phyloP scores from a whole-genome alignment of 2,329 filamentous ascomycete species.

The Verticillium alfalfae region DNA sequence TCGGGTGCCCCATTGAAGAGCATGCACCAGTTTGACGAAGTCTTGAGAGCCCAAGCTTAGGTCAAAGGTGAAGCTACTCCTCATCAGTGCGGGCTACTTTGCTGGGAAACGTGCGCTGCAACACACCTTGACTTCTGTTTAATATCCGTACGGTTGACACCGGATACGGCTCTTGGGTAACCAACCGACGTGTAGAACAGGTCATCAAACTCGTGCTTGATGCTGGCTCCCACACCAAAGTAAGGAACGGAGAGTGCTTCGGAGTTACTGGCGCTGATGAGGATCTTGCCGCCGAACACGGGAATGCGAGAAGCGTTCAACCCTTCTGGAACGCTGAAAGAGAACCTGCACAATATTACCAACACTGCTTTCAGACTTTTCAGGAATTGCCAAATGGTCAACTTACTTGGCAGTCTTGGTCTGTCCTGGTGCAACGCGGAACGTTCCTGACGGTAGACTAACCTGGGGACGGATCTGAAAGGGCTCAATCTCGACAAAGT shows the following conservation, averaged over 20 bases:
- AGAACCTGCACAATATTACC: slow-evolving; percentile 16
- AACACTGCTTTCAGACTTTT: not conserved
- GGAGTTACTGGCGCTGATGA: slow-evolving; percentile 20
- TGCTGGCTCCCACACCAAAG: slow-evolving; percentile 17
- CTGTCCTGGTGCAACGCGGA: slow-evolving; percentile 17
- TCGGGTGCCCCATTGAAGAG: slow-evolving; percentile 14
- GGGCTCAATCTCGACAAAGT: slow-evolving; percentile 14
- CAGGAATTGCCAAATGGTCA: slow-evolving; percentile 18
- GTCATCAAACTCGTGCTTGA: slow-evolving; percentile 13
- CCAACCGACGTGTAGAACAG: slow-evolving; percentile 10
- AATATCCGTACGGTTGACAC: slow-evolving; percentile 4
- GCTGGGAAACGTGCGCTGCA: not conserved
- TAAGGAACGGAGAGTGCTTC: slow-evolving; percentile 26
- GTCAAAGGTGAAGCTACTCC: slow-evolving; percentile 7
- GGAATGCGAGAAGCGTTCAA: slow-evolving; percentile 20
- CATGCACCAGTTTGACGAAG: slow-evolving; percentile 13
- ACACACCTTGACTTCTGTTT: not conserved
- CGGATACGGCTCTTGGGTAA: slow-evolving; percentile 8
- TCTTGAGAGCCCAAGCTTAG: slow-evolving; percentile 10
- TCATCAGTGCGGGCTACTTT: not conserved
- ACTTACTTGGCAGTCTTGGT: slow-evolving; percentile 16
- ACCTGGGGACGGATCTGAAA: slow-evolving; percentile 10
- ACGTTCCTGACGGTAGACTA: slow-evolving; percentile 11
- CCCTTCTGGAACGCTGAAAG: slow-evolving; percentile 16
- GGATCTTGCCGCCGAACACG: slow-evolving; percentile 27